phyloP scores from a whole-genome alignment of 345 rosid species.

The Diplotaxis tenuifolia region DNA sequence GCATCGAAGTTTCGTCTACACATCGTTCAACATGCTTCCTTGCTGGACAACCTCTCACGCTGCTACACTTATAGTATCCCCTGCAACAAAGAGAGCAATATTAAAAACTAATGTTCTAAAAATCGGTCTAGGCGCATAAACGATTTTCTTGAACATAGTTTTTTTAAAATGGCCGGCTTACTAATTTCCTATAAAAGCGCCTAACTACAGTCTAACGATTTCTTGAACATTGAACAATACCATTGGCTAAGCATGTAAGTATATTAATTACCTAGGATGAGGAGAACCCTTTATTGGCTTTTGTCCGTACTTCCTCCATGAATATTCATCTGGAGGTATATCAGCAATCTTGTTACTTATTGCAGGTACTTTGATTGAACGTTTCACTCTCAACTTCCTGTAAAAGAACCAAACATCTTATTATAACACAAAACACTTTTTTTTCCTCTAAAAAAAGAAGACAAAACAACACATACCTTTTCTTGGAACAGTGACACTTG shows the following conservation, averaged over 20 bases:
- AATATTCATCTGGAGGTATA: slow-evolving; percentile 73
- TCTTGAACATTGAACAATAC: background rate
- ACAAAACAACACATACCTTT: slow-evolving; percentile 19
- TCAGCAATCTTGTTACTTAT: slow-evolving; percentile 77
- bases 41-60: slow-evolving; percentile 71
- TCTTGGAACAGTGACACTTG: slow-evolving; percentile 73
- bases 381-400: slow-evolving; percentile 61
- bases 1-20: slow-evolving; percentile 66
- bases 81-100: slow-evolving; percentile 36
- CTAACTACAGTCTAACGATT: background rate
- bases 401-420: slow-evolving; percentile 17
- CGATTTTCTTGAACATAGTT: too few species aligned
- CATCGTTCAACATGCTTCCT: slow-evolving; percentile 81
- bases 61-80: slow-evolving; percentile 81
- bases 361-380: slow-evolving; percentile 71
- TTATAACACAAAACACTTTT: background rate
- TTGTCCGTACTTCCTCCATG: slow-evolving; percentile 83
- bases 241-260: background rate
- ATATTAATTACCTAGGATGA: slow-evolving; percentile 35
- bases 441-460: background rate
- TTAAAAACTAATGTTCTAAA: background rate
- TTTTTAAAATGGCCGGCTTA: too few species aligned
- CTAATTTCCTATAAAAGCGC: too few species aligned
- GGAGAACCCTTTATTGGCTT: slow-evolving; percentile 82
- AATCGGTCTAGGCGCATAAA: background rate